Evolutionary conservation across 2,329 filamentous ascomycete species (phyloP).

Genomic region (Claviceps pazoutovae): DNA sequence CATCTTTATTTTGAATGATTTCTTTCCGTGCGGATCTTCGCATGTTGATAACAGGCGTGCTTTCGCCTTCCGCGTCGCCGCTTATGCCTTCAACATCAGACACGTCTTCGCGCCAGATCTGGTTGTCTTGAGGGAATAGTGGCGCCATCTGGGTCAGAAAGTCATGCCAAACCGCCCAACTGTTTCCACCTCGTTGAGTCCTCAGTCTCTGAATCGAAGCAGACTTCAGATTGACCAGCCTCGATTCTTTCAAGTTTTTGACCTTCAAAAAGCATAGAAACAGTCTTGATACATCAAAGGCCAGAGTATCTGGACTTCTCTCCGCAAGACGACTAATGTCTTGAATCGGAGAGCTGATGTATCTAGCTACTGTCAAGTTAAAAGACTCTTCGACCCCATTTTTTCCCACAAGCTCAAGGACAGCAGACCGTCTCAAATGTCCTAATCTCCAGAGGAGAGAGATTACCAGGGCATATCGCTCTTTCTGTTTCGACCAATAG

Average conservation of each 20-base stretch:
- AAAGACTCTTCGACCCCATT: conserved; percentile 7
- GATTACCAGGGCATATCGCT: conserved; percentile 18
- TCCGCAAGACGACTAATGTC: conserved; percentile 5
- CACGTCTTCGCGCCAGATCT: conserved; percentile 17
- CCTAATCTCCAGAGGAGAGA: conserved; percentile 17
- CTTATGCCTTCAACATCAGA: conserved; percentile 9
- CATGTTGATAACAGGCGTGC: conserved; percentile 1
- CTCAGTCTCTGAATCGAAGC: conserved; percentile 9
- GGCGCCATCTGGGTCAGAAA: conserved; percentile 15
- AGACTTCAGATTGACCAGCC: conserved; percentile 1
- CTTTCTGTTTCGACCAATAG: conserved; percentile 15
- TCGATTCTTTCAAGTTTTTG: conserved; percentile 11
- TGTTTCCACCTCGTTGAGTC: conserved; percentile 10
- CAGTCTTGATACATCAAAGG: conserved; percentile 18
- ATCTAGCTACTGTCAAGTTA: conserved; percentile 2
- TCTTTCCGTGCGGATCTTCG: conserved; percentile 15
- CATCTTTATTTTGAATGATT: conserved; percentile 22
- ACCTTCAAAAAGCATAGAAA: conserved; percentile 18
- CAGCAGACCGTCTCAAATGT: conserved; percentile 14
- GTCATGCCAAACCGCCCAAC: conserved; percentile 12
- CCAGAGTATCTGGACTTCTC: conserved; percentile 7
- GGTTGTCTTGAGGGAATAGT: conserved; percentile 18
- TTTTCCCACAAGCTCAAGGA: conserved; percentile 14
- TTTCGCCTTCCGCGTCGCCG: conserved; percentile 7
- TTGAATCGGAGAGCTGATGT: conserved; percentile 7